Evolutionary conservation across 2,329 filamentous ascomycete species (phyloP), one percentile per base, ranked within the genome.

Genomic region (Fusarium tuaranense): DNA sequence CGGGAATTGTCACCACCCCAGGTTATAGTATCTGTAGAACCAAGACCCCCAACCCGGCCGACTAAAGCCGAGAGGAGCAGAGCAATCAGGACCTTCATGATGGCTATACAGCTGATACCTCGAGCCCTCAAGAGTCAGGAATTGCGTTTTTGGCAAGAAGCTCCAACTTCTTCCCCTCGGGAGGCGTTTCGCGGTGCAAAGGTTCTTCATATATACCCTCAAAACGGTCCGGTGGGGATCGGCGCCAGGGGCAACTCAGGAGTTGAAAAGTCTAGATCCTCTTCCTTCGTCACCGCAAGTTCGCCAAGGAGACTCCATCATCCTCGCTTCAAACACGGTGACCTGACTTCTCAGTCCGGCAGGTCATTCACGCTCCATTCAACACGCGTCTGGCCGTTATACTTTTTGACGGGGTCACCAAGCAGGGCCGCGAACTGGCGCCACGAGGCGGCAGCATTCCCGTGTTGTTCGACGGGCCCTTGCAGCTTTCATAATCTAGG

Each of bases 1-100:
- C 88, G 82, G 13, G 86, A 84, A 76, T 89, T 89, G 74, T 89
- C 88, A 69, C 89, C 89, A 74, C 88, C 88, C 87, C 88, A 90
- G 32, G 89, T 91, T 71, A 90, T 90, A 67, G 88, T 89, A 69
- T 90, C 88, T 1, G 88, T 88, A n/a, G 78, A 80, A 9, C 77
- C 85, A 16, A 86, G 79, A 57, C 82, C 83, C 67, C 77, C 73
- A 73, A 78, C 80, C 46, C 83, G 73, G 73, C 81, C 78, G 48
- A 78, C 71, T 64, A 85, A 73, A 71, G 81, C 78, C 67, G 82
- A 78, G 63, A 82, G 57, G 65, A 83, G 67, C 66, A 82, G 38
- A 27, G 74, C 71, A 25, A 74, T 63, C 44, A 80, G 62, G 62
- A 71, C 51, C 78, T 78, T 82, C 75, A 78, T 79, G 38, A 20